A percentile compares a stretch with the other conserved stretches of the same genome.
These are phyloP conservation scores for Lycium ferocissimum DNA, from an alignment of 257 asterid genomes.

Conservation along the genomic window DNA sequence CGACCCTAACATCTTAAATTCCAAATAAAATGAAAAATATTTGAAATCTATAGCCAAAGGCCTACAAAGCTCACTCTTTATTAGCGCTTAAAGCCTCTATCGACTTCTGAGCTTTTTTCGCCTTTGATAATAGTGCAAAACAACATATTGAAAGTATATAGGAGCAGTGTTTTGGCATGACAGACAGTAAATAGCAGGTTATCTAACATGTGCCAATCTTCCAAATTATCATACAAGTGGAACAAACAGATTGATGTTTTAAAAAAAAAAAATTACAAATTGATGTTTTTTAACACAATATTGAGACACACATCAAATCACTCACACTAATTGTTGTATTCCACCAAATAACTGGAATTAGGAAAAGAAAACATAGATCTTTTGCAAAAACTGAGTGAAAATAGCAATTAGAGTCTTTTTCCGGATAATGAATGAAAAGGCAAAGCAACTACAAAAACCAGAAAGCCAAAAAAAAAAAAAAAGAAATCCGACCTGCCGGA, in stretches of 20 bases:
- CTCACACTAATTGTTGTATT: not conserved
- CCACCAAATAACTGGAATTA: not conserved
- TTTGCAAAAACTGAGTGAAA: too few species aligned
- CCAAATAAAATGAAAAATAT: too few species aligned
- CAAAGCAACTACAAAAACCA: too few species aligned
- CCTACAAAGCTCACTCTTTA: not conserved
- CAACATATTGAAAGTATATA: not conserved
- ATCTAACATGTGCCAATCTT: not conserved
- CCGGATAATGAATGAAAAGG: too few species aligned
- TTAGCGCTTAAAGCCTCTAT: not conserved
- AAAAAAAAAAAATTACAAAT: not conserved
- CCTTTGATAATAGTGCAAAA: not conserved
- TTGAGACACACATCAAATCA: not conserved
- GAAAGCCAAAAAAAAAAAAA: too few species aligned
- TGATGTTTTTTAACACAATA: not conserved
- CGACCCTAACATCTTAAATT: too few species aligned
- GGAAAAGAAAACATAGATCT: not conserved
- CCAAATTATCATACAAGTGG: not conserved
- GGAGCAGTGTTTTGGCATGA: not conserved
- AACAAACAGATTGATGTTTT: not conserved
- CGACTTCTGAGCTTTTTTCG: not conserved
- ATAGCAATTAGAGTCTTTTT: not conserved
- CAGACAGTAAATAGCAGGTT: not conserved
- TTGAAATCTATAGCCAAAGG: too few species aligned
- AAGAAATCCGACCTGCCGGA: conserved; percentile 51